These are phyloP conservation scores for Westerdykella ornata DNA, from an alignment of 2,329 filamentous ascomycete genomes.

Conservation along the genomic window DNA sequence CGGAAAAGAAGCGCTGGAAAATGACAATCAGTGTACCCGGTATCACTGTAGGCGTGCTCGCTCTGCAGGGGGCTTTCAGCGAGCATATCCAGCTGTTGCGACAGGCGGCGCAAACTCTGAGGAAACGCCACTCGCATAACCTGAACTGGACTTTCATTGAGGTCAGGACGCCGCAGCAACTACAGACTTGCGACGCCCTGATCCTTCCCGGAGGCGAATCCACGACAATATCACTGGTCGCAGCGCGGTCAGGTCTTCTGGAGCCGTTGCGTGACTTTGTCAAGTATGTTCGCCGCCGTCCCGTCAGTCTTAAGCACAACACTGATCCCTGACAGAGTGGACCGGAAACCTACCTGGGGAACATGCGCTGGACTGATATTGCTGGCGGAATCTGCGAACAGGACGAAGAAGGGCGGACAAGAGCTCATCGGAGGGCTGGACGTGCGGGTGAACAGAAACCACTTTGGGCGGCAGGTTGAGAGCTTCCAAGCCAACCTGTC, in stretches of 20 bases:
- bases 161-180: constrained; percentile 67
- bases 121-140: constrained; percentile 12
- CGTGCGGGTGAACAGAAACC: constrained; percentile 86
- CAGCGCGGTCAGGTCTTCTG: constrained; percentile 70
- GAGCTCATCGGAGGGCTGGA: constrained; percentile 87
- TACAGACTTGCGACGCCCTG: constrained; percentile 70
- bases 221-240: constrained; percentile 86
- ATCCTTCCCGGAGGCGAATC: constrained; percentile 93
- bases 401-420: constrained; percentile 84
- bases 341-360: constrained; percentile 82
- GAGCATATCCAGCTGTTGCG: constrained; percentile 77
- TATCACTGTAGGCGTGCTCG: constrained; percentile 56
- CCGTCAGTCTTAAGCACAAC: background rate
- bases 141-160: constrained; percentile 61
- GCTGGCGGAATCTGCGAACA: constrained; percentile 78
- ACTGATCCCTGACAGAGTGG: constrained; percentile 47
- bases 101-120: constrained; percentile 55
- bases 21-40: constrained; percentile 25
- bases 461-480: constrained; percentile 89
- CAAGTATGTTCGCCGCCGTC: constrained; percentile 56
- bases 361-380: constrained; percentile 93
- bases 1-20: background rate
- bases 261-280: constrained; percentile 85
- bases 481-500: constrained; percentile 74
- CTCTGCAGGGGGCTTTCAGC: constrained; percentile 86